These are phyloP conservation scores for Rhizodiscina lignyota DNA, from an alignment of 495 filamentous ascomycete genomes.

Conservation along the genomic window DNA sequence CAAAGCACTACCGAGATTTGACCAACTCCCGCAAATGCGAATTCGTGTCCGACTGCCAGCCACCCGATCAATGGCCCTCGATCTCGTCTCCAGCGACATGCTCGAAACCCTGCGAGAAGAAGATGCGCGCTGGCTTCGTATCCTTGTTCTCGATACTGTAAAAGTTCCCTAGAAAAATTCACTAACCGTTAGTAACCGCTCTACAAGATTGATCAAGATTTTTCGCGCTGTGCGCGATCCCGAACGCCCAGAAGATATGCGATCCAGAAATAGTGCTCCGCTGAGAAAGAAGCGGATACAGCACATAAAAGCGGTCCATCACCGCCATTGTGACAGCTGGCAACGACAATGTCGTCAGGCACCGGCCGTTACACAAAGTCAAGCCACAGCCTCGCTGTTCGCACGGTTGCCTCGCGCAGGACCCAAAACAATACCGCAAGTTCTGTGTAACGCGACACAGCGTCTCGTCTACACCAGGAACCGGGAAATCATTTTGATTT, in stretches of 20 bases:
- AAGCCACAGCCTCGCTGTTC: too few species aligned
- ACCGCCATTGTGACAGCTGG: not conserved
- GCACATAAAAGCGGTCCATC: not conserved
- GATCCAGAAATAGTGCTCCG: not conserved
- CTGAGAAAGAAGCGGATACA: not conserved
- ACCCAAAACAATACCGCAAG: too few species aligned
- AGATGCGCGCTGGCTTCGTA: conserved; percentile 12
- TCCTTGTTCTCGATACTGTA: conserved; percentile 18
- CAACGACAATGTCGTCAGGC: not conserved
- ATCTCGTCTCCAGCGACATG: conserved; percentile 4
- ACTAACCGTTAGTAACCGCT: conserved; percentile 2
- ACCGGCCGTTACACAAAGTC: too few species aligned
- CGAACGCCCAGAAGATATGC: not conserved
- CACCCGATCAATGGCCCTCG: too few species aligned
- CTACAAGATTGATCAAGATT: not conserved
- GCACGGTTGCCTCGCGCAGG: too few species aligned
- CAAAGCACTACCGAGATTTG: too few species aligned
- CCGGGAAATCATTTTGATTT: too few species aligned
- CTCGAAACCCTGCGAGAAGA: conserved; percentile 21
- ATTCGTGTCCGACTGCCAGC: too few species aligned
- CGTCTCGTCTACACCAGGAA: too few species aligned
- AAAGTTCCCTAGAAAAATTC: conserved; percentile 15
- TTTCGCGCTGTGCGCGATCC: not conserved
- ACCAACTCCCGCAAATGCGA: too few species aligned
- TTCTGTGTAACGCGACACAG: too few species aligned